Evolutionary conservation across 306 rosid species (phyloP).

Genomic region (Cucurbita moschata): DNA sequence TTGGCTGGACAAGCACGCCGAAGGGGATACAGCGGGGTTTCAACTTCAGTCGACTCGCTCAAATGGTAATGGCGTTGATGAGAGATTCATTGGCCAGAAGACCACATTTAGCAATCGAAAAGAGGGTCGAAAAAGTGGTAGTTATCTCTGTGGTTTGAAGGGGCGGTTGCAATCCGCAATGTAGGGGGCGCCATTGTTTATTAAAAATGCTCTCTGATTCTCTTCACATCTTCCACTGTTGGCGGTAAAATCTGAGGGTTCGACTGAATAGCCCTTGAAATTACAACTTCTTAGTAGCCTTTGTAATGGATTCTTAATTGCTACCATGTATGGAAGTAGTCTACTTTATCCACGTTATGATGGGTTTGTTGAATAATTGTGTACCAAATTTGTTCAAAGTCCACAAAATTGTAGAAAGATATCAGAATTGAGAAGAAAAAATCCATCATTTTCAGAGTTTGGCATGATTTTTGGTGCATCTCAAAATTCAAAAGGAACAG

Average conservation of each 20-base stretch:
- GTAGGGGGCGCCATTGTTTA: constrained; percentile 9
- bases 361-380: no score
- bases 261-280: neutral
- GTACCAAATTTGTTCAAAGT: no score
- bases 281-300: neutral
- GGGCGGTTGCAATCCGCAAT: constrained; percentile 27
- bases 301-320: neutral
- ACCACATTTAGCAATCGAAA: neutral
- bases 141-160: constrained; percentile 33
- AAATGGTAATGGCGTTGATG: constrained; percentile 6
- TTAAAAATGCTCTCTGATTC: neutral
- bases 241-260: neutral
- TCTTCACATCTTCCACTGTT: neutral
- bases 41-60: constrained; percentile 4
- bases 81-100: constrained; percentile 9
- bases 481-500: neutral
- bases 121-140: constrained; percentile 7
- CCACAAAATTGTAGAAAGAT: no score
- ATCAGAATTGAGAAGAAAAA: no score
- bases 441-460: no score
- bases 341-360: no score
- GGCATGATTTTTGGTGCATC: neutral
- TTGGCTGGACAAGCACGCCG: constrained; percentile 47
- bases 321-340: neutral
- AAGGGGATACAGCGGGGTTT: neutral